Conservation (phyloP, 148 eudicot species). For the Polygonum aviculare region DNA sequence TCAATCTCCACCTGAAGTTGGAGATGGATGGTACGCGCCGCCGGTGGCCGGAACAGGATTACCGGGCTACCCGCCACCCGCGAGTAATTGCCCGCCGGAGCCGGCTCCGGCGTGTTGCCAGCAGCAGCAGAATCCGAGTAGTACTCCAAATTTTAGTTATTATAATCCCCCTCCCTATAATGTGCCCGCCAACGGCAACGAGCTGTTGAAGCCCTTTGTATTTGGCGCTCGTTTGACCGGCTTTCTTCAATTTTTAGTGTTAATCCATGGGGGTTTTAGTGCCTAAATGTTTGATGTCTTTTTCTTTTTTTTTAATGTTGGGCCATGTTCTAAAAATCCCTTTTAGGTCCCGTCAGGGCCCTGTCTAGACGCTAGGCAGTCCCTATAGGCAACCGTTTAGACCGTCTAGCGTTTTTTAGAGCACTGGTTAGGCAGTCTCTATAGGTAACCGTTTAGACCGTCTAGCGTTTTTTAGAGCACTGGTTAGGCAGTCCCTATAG, state of each 20-base stretch:
- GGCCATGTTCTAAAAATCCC: too few species aligned
- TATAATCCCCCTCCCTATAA: constrained; percentile 2
- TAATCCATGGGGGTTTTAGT: background rate
- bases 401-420: too few species aligned
- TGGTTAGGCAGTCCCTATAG: too few species aligned
- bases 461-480: too few species aligned
- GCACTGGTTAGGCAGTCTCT: too few species aligned
- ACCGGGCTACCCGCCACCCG: background rate
- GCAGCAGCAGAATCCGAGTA: background rate
- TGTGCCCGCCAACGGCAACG: background rate
- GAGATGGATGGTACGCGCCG: background rate
- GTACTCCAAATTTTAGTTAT: background rate
- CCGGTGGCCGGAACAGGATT: background rate
- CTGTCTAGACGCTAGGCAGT: too few species aligned
- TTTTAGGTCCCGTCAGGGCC: too few species aligned
- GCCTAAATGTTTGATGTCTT: background rate
- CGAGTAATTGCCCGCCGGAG: background rate
- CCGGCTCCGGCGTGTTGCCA: background rate
- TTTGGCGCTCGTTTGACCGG: background rate
- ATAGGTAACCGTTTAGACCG: too few species aligned
- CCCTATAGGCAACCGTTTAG: too few species aligned
- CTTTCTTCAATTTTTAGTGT: background rate
- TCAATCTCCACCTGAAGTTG: background rate
- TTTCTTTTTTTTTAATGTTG: background rate
- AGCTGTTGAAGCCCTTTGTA: background rate